Evolutionary conservation across 2,329 filamentous ascomycete genomes (phyloP), one percentile per base, ranked within the genome.

Genomic region (Macrophomina tecta): DNA sequence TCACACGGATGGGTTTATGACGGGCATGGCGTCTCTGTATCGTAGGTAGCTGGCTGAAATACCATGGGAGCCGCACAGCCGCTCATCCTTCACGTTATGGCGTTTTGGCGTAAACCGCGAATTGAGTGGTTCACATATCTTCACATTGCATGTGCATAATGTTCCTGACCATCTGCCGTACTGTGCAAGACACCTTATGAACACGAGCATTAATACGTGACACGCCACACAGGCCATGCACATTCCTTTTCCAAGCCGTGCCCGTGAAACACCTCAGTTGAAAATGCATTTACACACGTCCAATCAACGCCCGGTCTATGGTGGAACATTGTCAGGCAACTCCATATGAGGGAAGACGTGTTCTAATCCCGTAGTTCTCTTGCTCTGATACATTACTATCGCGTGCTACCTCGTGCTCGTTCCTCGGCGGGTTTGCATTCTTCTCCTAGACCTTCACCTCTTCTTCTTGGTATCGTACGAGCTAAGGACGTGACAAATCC

Each of bases 31-130:
- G 52, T 49, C 62, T 65, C 40, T 62, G 55, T 67, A 65, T 66
- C 61, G 40, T 69, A 67, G 62, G 65, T 67, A 67, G 65, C 53
- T 67, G 61, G 64, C 65, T 65, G 58, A 62, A 69, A 69, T 69
- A 69, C 68, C 66, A 69, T 58, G 68, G 68, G 65, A 68, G 53
- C 51, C 48, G 66, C 56, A 60, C 46, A 45, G 64, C 64, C 64
- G 55, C 64, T 66, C 64, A 66, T 66, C 64, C 64, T 66, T 60
- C 36, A 52, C 23, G 38, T 51, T 52, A 52, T 40, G 64, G 64
- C 64, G 64, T 66, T 60, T 53, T 66, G 64, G 64, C 45, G 55
- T 66, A 66, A 40, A 49, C 48, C 45, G 53, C 53, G 64, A 66
- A 66, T 66, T 30, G 36, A 66, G 64, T 61, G 53, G 53, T 60